Conservation (phyloP, 768 basidiomycete species). For the Mycena albidolilacea region DNA sequence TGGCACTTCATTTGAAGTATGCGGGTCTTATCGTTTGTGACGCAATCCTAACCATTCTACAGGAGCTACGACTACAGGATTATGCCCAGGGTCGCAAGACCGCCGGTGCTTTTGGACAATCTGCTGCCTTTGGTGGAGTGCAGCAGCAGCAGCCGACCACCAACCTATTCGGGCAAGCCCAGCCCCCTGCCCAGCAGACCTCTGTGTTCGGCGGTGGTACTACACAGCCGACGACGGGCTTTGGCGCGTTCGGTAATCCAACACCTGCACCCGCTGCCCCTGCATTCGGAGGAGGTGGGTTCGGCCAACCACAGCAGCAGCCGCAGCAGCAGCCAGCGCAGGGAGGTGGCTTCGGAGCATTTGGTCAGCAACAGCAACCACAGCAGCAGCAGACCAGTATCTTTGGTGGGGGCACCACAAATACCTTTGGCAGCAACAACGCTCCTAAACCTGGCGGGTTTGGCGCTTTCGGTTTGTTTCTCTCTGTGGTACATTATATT, state of each 20-base stretch:
- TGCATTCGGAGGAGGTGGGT: conserved; percentile 39
- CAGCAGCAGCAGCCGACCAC: conserved; percentile 56
- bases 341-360: conserved; percentile 43
- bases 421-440: conserved; percentile 52
- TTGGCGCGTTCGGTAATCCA: conserved; percentile 61
- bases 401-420: conserved; percentile 42
- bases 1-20: conserved; percentile 84
- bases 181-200: conserved; percentile 55
- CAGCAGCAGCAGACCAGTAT: conserved; percentile 42
- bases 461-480: conserved; percentile 49
- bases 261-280: conserved; percentile 48
- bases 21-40: conserved; percentile 36
- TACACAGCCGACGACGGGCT: conserved; percentile 53
- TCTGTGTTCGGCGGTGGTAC: conserved; percentile 54
- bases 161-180: conserved; percentile 62
- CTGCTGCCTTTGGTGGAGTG: conserved; percentile 61
- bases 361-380: conserved; percentile 50
- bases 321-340: conserved; percentile 45
- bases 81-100: conserved; percentile 83
- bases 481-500: background rate
- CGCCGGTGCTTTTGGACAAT: conserved; percentile 72
- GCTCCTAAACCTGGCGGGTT: conserved; percentile 51
- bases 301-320: conserved; percentile 56
- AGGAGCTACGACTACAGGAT: conserved; percentile 87
- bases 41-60: conserved; percentile 35